Percentiles rank a stretch among this genome's conserved stretches.
phyloP scores from a whole-genome alignment of 306 rosid genomes.

The barrel medic (Medicago truncatula) region MtrunA17r5.0-ANR NC_053049.1:37457001-37457500 shows the following conservation, averaged over 20 bases:
- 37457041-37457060: constrained; percentile 3
- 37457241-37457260: constrained; percentile 82
- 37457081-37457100: not conserved
- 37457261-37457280: constrained; percentile 73
- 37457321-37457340: constrained; percentile 85
- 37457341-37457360: constrained; percentile 86
- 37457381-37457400: constrained; percentile 97
- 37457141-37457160: constrained; percentile 48
- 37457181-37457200: constrained; percentile 54
- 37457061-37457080: constrained; percentile 10
- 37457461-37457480: constrained; percentile 62
- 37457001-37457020: not conserved
- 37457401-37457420: constrained; percentile 86
- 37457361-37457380: constrained; percentile 84
- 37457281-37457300: constrained; percentile 79
- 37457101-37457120: constrained; percentile 63
- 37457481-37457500: not conserved
- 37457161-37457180: constrained; percentile 39
- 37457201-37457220: constrained; percentile 48
- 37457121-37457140: constrained; percentile 48
- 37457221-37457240: constrained; percentile 43
- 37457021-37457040: constrained; percentile 6
- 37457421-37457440: constrained; percentile 78
- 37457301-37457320: constrained; percentile 71
- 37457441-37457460: constrained; percentile 98